These are phyloP conservation scores for Beta macrorhiza DNA, from an alignment of 179 eudicot species.

Conservation along the genomic window DNA sequence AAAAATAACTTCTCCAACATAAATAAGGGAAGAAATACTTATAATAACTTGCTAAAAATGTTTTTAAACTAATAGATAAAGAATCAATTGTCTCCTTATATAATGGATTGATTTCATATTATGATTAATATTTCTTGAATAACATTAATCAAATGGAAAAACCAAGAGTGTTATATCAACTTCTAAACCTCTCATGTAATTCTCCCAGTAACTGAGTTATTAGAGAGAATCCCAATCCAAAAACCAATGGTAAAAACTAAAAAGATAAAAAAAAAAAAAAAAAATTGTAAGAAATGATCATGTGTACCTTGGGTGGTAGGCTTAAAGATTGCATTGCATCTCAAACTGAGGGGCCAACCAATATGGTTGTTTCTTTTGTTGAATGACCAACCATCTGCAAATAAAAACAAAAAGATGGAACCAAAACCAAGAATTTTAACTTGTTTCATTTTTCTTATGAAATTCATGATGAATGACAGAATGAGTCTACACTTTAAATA, in stretches of 20 bases:
- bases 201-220: no score
- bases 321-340: constrained; percentile 51
- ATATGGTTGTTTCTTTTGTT: constrained; percentile 16
- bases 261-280: not conserved
- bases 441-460: not conserved
- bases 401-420: constrained; percentile 9
- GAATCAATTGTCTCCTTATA: no score
- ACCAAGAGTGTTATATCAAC: not conserved
- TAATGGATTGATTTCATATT: no score
- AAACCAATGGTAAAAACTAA: not conserved
- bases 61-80: no score
- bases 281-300: not conserved
- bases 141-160: not conserved
- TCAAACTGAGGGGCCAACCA: constrained; percentile 26
- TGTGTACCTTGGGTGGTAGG: constrained; percentile 46
- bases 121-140: no score
- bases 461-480: not conserved
- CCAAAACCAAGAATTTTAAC: not conserved
- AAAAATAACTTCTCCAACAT: no score
- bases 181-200: no score
- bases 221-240: not conserved
- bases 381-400: constrained; percentile 31
- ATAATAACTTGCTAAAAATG: no score
- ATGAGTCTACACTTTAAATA: no score
- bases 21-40: no score